phyloP scores from a whole-genome alignment of 1,139 yeast genomes.

The Geotrichum citri-aurantii region DNA sequence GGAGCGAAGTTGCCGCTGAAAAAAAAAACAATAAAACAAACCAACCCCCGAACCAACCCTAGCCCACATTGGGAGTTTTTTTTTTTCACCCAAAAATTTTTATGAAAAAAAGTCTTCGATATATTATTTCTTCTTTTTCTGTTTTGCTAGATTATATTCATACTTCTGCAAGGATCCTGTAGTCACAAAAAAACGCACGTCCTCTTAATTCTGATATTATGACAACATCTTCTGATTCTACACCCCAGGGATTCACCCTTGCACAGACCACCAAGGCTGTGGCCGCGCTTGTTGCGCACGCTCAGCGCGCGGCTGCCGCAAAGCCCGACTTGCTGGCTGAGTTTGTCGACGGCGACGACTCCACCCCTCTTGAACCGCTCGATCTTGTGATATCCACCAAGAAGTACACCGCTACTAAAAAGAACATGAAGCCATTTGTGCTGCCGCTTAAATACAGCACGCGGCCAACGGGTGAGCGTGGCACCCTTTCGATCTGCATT shows the following conservation, averaged over 20 bases:
- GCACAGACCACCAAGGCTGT: conserved; percentile 33
- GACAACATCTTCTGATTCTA: conserved; percentile 1
- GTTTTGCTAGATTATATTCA: neutral
- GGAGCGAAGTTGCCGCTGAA: neutral
- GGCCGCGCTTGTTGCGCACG: conserved; percentile 35
- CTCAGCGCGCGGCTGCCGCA: conserved; percentile 21
- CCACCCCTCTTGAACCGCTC: conserved; percentile 31
- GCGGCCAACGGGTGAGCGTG: conserved; percentile 37
- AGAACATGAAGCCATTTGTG: conserved; percentile 66
- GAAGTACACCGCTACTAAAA: conserved; percentile 56
- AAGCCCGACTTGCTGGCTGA: conserved; percentile 47
- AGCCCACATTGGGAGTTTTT: conserved; percentile 7
- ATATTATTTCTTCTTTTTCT: neutral
- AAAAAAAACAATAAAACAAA: neutral
- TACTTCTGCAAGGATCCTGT: neutral
- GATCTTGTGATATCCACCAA: conserved; percentile 59
- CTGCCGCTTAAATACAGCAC: conserved; percentile 51
- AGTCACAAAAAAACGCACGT: neutral
- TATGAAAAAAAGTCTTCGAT: conserved; percentile 7
- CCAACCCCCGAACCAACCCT: neutral
- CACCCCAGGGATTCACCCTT: conserved; percentile 10
- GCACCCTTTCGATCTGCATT: conserved; percentile 49
- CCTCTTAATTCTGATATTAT: neutral
- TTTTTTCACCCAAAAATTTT: conserved; percentile 4
- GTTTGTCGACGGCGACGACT: conserved; percentile 40